Conservation (phyloP, 495 filamentous ascomycete genomes). For the Sordaria brevicollis region DNA sequence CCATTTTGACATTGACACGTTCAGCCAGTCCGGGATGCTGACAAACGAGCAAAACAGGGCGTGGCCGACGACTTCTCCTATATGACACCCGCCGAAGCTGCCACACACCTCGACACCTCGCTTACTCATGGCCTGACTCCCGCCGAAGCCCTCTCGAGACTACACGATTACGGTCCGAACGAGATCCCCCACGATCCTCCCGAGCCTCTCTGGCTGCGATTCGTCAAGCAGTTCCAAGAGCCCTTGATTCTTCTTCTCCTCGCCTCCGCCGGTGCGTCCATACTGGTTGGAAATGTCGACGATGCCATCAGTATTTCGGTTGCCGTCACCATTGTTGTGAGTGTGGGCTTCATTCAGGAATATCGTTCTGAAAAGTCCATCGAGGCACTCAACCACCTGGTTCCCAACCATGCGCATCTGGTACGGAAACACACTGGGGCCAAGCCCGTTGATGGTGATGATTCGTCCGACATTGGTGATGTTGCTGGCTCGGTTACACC, state of each 20-base stretch:
- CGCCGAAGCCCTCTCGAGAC: slow-evolving; percentile 65
- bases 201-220: slow-evolving; percentile 89
- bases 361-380: slow-evolving; percentile 96
- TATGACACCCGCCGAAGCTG: slow-evolving; percentile 66
- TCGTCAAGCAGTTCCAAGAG: slow-evolving; percentile 93
- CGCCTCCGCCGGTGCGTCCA: slow-evolving; percentile 76
- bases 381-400: slow-evolving; percentile 85
- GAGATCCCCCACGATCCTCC: slow-evolving; percentile 90
- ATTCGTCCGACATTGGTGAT: slow-evolving; percentile 31
- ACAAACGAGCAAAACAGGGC: slow-evolving; percentile 17
- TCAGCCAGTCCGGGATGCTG: background rate
- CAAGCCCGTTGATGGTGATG: slow-evolving; percentile 16
- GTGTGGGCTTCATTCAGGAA: slow-evolving; percentile 93
- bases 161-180: slow-evolving; percentile 77
- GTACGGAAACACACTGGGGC: slow-evolving; percentile 48
- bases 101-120: slow-evolving; percentile 71
- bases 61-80: slow-evolving; percentile 43
- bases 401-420: slow-evolving; percentile 88
- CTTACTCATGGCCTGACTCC: slow-evolving; percentile 69
- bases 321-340: slow-evolving; percentile 93
- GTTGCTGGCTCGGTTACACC: slow-evolving; percentile 27
- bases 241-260: slow-evolving; percentile 83
- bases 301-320: slow-evolving; percentile 92
- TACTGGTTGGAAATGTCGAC: slow-evolving; percentile 89
- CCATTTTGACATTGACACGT: background rate